Evolutionary conservation across 2,329 filamentous ascomycete species (phyloP).

Genomic region (Verticillium zaregamsianum): DNA sequence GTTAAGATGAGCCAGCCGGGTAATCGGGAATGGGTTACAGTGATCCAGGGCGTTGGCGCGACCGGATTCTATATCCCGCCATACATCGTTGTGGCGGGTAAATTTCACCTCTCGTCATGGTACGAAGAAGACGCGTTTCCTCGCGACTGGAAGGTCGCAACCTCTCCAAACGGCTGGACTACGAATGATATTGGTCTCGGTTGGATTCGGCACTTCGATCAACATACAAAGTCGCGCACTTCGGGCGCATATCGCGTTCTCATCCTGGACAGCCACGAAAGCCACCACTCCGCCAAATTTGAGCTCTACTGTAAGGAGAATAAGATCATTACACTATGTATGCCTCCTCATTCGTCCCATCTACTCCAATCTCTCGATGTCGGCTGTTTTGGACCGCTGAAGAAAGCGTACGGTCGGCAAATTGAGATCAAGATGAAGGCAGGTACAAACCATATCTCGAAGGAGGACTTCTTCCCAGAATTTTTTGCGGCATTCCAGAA

Average conservation of each 20-base stretch:
- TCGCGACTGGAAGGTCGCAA: neutral
- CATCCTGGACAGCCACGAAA: conserved; percentile 31
- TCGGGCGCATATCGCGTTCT: conserved; percentile 21
- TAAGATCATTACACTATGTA: conserved; percentile 31
- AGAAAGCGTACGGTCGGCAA: conserved; percentile 22
- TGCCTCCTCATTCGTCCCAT: conserved; percentile 29
- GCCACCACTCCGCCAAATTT: conserved; percentile 27
- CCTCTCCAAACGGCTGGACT: conserved; percentile 19
- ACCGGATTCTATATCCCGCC: conserved; percentile 2
- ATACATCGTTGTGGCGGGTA: neutral
- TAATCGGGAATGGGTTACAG: conserved; percentile 10
- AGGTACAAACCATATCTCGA: neutral
- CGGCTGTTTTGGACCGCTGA: conserved; percentile 29
- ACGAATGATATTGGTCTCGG: conserved; percentile 25
- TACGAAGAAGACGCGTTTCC: neutral
- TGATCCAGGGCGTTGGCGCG: conserved; percentile 7
- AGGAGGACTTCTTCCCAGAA: conserved; percentile 2
- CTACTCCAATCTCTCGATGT: conserved; percentile 34
- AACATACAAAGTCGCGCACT: conserved; percentile 18
- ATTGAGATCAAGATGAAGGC: conserved; percentile 22
- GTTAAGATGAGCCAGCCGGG: conserved; percentile 5
- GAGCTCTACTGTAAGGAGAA: conserved; percentile 26
- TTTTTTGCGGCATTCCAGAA: conserved; percentile 1
- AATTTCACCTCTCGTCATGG: neutral
- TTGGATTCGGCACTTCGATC: conserved; percentile 31